phyloP scores from a whole-genome alignment of 2,329 filamentous ascomycete species.

The Chaetomiaceae sp. region DNA sequence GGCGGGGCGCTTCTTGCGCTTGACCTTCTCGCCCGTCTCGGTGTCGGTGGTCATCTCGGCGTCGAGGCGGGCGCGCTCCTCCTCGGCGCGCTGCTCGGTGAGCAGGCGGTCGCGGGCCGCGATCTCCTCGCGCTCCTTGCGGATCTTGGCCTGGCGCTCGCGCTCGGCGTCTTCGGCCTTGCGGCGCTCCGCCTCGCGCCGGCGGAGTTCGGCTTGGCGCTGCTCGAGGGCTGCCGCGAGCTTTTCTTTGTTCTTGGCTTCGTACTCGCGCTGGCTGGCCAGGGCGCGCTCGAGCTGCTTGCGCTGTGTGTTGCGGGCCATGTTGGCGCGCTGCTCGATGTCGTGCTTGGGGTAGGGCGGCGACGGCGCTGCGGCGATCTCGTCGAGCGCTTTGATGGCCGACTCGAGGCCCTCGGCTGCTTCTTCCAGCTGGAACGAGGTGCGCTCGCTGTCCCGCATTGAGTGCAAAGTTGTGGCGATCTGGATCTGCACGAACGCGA shows the following conservation, averaged over 20 bases:
- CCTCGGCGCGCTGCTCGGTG: conserved; percentile 65
- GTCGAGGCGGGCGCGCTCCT: conserved; percentile 62
- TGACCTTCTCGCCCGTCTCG: conserved; percentile 76
- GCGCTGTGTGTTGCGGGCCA: conserved; percentile 92
- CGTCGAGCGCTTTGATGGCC: conserved; percentile 69
- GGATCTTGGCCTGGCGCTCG: conserved; percentile 73
- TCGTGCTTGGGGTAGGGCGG: conserved; percentile 87
- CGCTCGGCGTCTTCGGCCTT: conserved; percentile 63
- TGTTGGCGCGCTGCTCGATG: conserved; percentile 91
- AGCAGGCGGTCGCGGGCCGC: conserved; percentile 68
- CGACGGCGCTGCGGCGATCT: conserved; percentile 56
- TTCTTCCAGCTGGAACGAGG: conserved; percentile 72
- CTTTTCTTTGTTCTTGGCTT: conserved; percentile 87
- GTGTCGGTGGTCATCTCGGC: conserved; percentile 77
- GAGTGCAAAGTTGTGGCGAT: conserved; percentile 76
- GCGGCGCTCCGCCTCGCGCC: conserved; percentile 70
- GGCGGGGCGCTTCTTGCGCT: conserved; percentile 64
- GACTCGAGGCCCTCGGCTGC: conserved; percentile 77
- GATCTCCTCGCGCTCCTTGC: conserved; percentile 80
- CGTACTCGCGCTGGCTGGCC: conserved; percentile 82
- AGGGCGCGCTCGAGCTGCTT: conserved; percentile 85
- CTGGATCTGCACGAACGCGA: conserved; percentile 95
- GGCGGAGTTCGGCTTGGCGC: conserved; percentile 73
- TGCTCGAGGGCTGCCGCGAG: conserved; percentile 73
- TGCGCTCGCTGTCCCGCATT: conserved; percentile 70